A percentile compares a stretch with the other conserved stretches of the same genome.
phyloP scores from a whole-genome alignment of 352 stramenopile species.

The Phytopythium vexans region DNA sequence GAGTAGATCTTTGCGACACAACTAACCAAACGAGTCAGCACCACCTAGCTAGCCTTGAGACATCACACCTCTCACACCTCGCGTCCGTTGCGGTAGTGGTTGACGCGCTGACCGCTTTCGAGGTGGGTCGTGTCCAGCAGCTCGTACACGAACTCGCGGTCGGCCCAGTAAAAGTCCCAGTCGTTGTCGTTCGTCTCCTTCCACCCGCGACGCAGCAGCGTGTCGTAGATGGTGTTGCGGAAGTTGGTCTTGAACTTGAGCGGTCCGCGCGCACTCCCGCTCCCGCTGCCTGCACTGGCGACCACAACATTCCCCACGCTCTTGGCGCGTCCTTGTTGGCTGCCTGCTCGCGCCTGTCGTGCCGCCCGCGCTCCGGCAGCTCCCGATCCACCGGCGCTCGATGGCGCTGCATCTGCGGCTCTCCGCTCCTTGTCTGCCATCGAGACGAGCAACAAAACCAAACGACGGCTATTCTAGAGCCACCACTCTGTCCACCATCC shows the following conservation, averaged over 20 bases:
- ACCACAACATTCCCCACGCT: neutral
- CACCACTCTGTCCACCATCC: too few relatives aligned
- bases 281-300: neutral
- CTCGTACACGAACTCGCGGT: conserved; percentile 91
- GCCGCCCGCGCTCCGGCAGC: neutral
- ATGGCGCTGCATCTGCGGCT: too few relatives aligned
- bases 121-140: conserved; percentile 88
- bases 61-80: conserved; percentile 29
- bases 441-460: too few relatives aligned
- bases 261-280: neutral
- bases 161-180: conserved; percentile 90
- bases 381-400: too few relatives aligned
- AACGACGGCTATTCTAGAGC: too few relatives aligned
- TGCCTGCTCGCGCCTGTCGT: conserved; percentile 5
- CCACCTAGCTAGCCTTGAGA: neutral
- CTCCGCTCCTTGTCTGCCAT: too few relatives aligned
- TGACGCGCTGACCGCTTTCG: conserved; percentile 81
- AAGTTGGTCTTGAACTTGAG: conserved; percentile 87
- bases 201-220: conserved; percentile 85
- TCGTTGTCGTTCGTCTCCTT: conserved; percentile 88
- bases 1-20: conserved; percentile 93
- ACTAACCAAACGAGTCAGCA: conserved; percentile 13
- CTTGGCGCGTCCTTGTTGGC: conserved; percentile 2
- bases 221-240: conserved; percentile 92
- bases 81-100: conserved; percentile 88